Evolutionary conservation across 129 eudicot genomes (phyloP).

Genomic region (Glebionis coronaria): DNA sequence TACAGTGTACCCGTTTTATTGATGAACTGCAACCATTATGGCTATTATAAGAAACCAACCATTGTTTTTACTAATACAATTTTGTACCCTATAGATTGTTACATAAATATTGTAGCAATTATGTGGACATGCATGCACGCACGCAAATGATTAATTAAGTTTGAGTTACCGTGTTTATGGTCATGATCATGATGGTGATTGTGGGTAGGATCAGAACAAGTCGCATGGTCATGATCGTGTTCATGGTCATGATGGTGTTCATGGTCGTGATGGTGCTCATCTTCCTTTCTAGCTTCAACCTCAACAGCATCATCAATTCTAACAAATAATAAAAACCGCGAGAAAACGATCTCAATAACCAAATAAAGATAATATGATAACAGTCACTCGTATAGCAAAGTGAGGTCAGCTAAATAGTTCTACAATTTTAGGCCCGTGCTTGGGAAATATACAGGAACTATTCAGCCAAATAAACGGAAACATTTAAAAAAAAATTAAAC

Average conservation of each 20-base stretch:
- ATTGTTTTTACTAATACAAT: too few species aligned
- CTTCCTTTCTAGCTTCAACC: too few species aligned
- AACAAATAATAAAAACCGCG: too few species aligned
- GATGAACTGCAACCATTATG: too few species aligned
- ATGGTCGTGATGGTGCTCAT: too few species aligned
- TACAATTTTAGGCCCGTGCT: neutral
- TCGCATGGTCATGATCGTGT: constrained; percentile 38
- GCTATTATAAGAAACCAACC: too few species aligned
- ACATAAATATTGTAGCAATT: neutral
- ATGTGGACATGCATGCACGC: neutral
- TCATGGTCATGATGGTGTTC: too few species aligned
- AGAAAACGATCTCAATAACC: too few species aligned
- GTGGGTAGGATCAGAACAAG: constrained; percentile 40
- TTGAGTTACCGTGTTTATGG: constrained; percentile 66
- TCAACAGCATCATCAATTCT: too few species aligned
- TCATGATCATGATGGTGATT: constrained; percentile 56
- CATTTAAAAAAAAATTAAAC: neutral
- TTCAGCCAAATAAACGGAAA: neutral
- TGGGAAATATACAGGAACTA: neutral
- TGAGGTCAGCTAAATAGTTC: neutral
- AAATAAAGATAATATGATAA: neutral
- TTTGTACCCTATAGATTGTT: too few species aligned
- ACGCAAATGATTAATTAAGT: neutral
- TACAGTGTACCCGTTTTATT: too few species aligned
- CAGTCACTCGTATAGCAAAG: neutral